These are phyloP conservation scores for Endotrypanum monterogeii DNA, from an alignment of 208 protist species.

Conservation along the genomic window DNA sequence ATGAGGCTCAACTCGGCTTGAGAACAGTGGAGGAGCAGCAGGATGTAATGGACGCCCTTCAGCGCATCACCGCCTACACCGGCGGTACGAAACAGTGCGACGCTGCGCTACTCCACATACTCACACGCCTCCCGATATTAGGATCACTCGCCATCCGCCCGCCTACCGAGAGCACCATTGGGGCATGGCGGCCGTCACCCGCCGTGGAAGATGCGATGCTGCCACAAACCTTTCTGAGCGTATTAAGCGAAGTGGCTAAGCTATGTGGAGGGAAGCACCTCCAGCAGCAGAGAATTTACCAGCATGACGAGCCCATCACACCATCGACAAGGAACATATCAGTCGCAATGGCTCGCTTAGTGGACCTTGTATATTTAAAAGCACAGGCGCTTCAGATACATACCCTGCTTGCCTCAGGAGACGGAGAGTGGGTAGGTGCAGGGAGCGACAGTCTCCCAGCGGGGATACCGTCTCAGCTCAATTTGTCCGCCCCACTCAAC, in stretches of 20 bases:
- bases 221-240: not conserved
- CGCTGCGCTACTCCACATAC: constrained; percentile 1
- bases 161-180: not conserved
- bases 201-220: not conserved
- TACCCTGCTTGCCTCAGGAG: no score
- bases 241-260: not conserved
- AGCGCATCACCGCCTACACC: constrained; percentile 7
- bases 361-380: constrained; percentile 10
- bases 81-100: not conserved
- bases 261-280: not conserved
- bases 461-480: no score
- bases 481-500: no score
- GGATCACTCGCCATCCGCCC: constrained; percentile 4
- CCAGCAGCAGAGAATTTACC: constrained; percentile 8
- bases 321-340: constrained; percentile 14
- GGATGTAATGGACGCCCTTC: constrained; percentile 14
- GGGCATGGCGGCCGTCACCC: not conserved
- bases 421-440: not conserved
- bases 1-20: not conserved
- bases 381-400: constrained; percentile 12
- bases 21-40: constrained; percentile 7
- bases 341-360: constrained; percentile 7
- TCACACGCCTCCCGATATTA: constrained; percentile 1
- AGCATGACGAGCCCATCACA: constrained; percentile 7
- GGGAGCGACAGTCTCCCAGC: not conserved